phyloP scores from a whole-genome alignment of 192 early-diverging fungal species.

The Coemansia sp. region DNA sequence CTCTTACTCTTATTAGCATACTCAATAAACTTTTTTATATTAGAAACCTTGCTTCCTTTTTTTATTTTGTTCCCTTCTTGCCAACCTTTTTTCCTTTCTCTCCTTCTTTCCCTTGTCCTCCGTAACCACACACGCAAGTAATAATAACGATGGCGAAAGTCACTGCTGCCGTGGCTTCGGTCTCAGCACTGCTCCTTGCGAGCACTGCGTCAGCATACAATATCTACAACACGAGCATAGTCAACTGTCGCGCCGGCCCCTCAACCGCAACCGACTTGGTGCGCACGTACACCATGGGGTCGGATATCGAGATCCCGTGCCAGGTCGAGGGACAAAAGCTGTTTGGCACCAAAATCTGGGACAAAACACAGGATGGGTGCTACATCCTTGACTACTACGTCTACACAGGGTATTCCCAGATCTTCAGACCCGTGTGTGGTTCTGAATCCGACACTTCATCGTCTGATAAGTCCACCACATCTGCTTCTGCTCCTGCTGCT shows the following conservation, averaged over 20 bases:
- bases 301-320: slow-evolving; percentile 47
- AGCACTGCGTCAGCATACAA: slow-evolving; percentile 24
- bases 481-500: neutral
- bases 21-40: neutral
- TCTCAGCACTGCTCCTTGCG: slow-evolving; percentile 18
- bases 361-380: slow-evolving; percentile 50
- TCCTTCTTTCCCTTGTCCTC: slow-evolving; percentile 1
- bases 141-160: slow-evolving; percentile 12
- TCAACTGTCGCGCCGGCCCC: slow-evolving; percentile 48
- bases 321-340: slow-evolving; percentile 32
- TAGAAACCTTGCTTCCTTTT: neutral
- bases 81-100: neutral
- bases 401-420: slow-evolving; percentile 20
- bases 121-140: neutral
- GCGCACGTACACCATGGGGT: slow-evolving; percentile 40
- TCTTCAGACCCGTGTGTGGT: slow-evolving; percentile 25
- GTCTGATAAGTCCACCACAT: neutral
- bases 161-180: slow-evolving; percentile 1
- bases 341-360: slow-evolving; percentile 42
- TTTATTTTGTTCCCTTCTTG: neutral
- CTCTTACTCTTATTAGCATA: too few species aligned
- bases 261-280: slow-evolving; percentile 25
- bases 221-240: slow-evolving; percentile 32
- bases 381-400: slow-evolving; percentile 54
- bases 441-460: neutral